Base-by-base conservation (phyloP, 805 yeast species). In the Spathaspora hagerdaliae region DNA sequence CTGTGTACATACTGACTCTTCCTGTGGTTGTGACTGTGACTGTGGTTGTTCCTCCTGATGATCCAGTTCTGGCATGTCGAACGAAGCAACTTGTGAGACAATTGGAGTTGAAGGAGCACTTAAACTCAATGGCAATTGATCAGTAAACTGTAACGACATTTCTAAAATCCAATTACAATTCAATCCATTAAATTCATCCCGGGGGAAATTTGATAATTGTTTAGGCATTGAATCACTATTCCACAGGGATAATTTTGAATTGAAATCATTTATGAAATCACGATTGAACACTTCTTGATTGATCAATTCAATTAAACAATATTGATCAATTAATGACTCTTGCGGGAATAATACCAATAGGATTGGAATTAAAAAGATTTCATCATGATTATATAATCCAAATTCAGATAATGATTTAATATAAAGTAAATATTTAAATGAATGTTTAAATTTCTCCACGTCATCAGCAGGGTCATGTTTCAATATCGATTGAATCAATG, bases 41-140 rank as follows among this genome's bases (percentile, higher is more conserved):
- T 15, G 38, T 24, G 10, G 38, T 35, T 35, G 38, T 3, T 9
- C 12, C 12, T 35, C 6, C 3, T 35, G 38, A 3, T 9, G 38
- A 5, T 35, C 12, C 7, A 1, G 43, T 27, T 24, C 24, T 19
- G 24, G 24, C 32, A 73, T 67, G 38, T 52, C 52, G 11, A 48
- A 27, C 3, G 14, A 29, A 10, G 31, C 15, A 6, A 10, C 26
- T 10, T 32, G 24, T 11, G 14, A 10, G 19, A 14, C 41, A 3
- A n/a, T 19, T 15, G 77, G 75, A 3, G 75, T 71, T 2, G 73
- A 62, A 7, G 75, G 74, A 4, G 77, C 75, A 14, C 73, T 66
- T 32, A 70, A 56, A 56, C 75, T 70, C 50, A 71, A 60, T 0
- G 77, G 75, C 36, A 69, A 56, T 41, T 61, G 61, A 54, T 71